A percentile compares a stretch with the other conserved stretches of the same genome.
phyloP scores from a whole-genome alignment of 164 flowering plant species.

The Chloranthus sessilifolius region DNA sequence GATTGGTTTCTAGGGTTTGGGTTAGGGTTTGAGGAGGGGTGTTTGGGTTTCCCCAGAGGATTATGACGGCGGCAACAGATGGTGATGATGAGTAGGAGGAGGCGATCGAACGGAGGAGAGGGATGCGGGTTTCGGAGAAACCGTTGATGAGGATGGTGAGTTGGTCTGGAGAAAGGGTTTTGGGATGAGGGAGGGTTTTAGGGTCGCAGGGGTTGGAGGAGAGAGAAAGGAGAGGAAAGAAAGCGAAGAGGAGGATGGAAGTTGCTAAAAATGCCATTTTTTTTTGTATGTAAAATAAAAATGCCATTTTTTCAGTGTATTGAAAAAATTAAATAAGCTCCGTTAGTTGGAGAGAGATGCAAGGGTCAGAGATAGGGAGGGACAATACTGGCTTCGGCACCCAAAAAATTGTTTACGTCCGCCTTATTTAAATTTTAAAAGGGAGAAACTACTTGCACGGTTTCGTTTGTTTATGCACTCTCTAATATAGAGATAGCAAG shows the following conservation, averaged over 20 bases:
- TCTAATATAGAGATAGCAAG: too few relatives aligned
- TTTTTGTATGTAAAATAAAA: too few relatives aligned
- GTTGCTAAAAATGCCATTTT: too few relatives aligned
- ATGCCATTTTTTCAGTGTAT: too few relatives aligned
- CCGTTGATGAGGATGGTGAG: conserved; percentile 87
- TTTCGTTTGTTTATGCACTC: too few relatives aligned
- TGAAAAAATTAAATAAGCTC: too few relatives aligned
- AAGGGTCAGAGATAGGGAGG: too few relatives aligned
- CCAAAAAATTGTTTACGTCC: too few relatives aligned
- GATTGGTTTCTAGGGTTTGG: conserved; percentile 35
- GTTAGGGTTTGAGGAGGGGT: conserved; percentile 45
- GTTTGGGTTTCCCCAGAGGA: conserved; percentile 84
- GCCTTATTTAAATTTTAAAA: too few relatives aligned
- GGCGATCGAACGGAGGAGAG: conserved; percentile 63
- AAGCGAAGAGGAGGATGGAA: not conserved
- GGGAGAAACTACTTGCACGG: too few relatives aligned
- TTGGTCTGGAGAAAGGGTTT: conserved; percentile 47
- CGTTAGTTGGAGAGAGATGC: too few relatives aligned
- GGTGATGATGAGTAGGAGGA: conserved; percentile 57
- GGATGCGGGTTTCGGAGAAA: conserved; percentile 68
- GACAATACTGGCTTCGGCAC: too few relatives aligned
- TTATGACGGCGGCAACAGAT: conserved; percentile 47
- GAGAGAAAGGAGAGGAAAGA: not conserved
- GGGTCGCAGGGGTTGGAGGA: conserved; percentile 12
- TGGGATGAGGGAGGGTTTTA: conserved; percentile 17